Percentiles rank a stretch among this genome's conserved stretches.
Evolutionary conservation across 1,284 basidiomycete genomes (phyloP).

Genomic region (Cryptococcus hybrid): DNA sequence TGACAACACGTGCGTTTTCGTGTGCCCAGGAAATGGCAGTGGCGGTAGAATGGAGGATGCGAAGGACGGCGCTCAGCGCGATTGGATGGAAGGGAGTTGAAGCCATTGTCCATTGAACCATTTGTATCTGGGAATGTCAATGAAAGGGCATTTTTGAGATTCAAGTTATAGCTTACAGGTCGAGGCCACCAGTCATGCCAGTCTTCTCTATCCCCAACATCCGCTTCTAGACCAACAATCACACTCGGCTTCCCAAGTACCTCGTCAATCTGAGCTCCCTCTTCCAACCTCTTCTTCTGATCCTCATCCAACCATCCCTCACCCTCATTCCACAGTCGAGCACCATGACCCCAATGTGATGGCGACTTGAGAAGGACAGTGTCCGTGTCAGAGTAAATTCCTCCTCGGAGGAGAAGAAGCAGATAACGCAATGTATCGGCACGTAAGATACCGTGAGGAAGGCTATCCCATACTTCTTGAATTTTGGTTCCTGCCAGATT

Average conservation of each 20-base stretch:
- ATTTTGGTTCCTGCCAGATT: constrained; percentile 25
- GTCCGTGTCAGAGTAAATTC: constrained; percentile 51
- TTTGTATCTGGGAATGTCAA: constrained; percentile 37
- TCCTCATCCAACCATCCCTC: constrained; percentile 34
- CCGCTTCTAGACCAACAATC: constrained; percentile 50
- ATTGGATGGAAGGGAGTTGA: constrained; percentile 45
- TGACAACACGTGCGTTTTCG: constrained; percentile 15
- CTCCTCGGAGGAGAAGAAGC: constrained; percentile 44
- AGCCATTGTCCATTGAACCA: constrained; percentile 52
- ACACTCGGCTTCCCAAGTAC: constrained; percentile 41
- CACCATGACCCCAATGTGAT: constrained; percentile 34
- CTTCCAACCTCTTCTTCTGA: constrained; percentile 16
- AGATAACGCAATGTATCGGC: constrained; percentile 42
- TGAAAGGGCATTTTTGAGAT: neutral
- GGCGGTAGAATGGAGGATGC: constrained; percentile 40
- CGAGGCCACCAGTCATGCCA: constrained; percentile 51
- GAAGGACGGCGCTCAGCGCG: constrained; percentile 34
- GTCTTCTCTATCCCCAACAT: constrained; percentile 47
- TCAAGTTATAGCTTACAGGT: constrained; percentile 34
- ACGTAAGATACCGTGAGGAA: constrained; percentile 41
- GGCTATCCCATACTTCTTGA: constrained; percentile 35
- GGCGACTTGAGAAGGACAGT: constrained; percentile 43
- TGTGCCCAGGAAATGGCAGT: constrained; percentile 38
- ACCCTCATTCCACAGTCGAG: constrained; percentile 33
- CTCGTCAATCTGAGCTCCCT: constrained; percentile 22